These are phyloP conservation scores for Pseudonitzschia multiseries DNA, from an alignment of 108 stramenopile genomes.

Conservation along the genomic window DNA sequence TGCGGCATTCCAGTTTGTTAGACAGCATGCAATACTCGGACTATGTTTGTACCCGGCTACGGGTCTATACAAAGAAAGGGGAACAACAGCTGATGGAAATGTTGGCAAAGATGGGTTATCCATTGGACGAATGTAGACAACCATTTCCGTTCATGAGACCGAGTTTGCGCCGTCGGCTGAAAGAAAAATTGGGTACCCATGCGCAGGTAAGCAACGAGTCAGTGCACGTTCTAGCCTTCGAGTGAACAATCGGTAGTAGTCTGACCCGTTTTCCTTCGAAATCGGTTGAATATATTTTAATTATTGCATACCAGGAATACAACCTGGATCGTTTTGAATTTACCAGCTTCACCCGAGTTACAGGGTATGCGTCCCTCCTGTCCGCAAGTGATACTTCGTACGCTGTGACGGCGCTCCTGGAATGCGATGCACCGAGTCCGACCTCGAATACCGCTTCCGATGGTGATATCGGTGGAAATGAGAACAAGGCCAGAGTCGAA, in stretches of 20 bases:
- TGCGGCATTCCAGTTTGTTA: constrained; percentile 75
- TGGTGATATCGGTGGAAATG: constrained; percentile 27
- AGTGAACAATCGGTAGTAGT: not conserved
- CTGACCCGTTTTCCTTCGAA: not conserved
- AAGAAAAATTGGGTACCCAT: constrained; percentile 52
- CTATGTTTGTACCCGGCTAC: constrained; percentile 65
- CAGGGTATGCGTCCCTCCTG: constrained; percentile 78
- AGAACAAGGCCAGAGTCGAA: constrained; percentile 51
- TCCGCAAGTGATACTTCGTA: constrained; percentile 83
- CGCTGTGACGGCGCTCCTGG: constrained; percentile 84
- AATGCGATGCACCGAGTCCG: constrained; percentile 45
- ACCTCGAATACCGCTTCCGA: constrained; percentile 21
- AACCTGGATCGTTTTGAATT: constrained; percentile 75
- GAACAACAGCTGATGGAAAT: constrained; percentile 67
- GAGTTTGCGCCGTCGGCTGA: constrained; percentile 59
- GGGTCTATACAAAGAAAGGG: constrained; percentile 65
- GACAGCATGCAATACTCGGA: constrained; percentile 80
- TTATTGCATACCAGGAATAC: constrained; percentile 50
- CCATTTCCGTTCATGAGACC: constrained; percentile 83
- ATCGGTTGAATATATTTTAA: too few relatives aligned
- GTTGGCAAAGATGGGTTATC: constrained; percentile 89
- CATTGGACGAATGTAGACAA: constrained; percentile 76
- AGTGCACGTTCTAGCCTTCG: not conserved
- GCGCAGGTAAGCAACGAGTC: constrained; percentile 53
- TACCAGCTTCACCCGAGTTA: constrained; percentile 81